Evolutionary conservation across 1,139 yeast genomes (phyloP).

Genomic region (Blastobotrys elegans): DNA sequence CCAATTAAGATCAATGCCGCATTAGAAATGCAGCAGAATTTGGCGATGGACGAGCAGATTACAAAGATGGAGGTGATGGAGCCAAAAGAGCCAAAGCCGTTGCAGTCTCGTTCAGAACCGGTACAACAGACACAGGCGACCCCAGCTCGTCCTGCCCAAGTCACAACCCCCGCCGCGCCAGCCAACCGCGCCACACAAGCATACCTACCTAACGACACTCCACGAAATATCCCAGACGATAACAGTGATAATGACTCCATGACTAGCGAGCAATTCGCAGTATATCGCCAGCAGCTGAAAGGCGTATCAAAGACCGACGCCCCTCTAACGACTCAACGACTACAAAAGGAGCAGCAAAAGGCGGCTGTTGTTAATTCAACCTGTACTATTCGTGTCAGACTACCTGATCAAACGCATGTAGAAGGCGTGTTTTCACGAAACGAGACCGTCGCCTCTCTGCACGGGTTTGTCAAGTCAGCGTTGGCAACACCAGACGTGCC

Average conservation of each 20-base stretch:
- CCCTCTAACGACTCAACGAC: constrained; percentile 30
- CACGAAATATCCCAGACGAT: constrained; percentile 17
- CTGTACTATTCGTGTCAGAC: constrained; percentile 27
- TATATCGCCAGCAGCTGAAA: constrained; percentile 26
- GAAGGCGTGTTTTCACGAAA: constrained; percentile 29
- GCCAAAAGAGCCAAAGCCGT: neutral
- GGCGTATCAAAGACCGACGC: constrained; percentile 23
- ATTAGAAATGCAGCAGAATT: constrained; percentile 16
- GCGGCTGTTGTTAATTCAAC: neutral
- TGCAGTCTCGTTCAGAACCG: neutral
- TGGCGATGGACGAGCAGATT: constrained; percentile 6
- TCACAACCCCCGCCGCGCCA: neutral
- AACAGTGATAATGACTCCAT: constrained; percentile 17
- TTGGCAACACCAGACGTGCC: constrained; percentile 25
- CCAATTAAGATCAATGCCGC: constrained; percentile 23
- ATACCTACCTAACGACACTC: constrained; percentile 19
- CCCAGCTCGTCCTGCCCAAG: neutral
- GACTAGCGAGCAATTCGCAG: constrained; percentile 22
- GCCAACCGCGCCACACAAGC: constrained; percentile 19
- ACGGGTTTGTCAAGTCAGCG: constrained; percentile 26
- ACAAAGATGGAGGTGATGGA: constrained; percentile 3
- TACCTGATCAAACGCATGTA: constrained; percentile 34
- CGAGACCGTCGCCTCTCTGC: constrained; percentile 28
- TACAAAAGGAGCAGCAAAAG: constrained; percentile 23
- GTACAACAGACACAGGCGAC: neutral